These are phyloP conservation scores for Talaromyces sp. DNA, from an alignment of 2,329 filamentous ascomycete species.

Conservation along the genomic window DNA sequence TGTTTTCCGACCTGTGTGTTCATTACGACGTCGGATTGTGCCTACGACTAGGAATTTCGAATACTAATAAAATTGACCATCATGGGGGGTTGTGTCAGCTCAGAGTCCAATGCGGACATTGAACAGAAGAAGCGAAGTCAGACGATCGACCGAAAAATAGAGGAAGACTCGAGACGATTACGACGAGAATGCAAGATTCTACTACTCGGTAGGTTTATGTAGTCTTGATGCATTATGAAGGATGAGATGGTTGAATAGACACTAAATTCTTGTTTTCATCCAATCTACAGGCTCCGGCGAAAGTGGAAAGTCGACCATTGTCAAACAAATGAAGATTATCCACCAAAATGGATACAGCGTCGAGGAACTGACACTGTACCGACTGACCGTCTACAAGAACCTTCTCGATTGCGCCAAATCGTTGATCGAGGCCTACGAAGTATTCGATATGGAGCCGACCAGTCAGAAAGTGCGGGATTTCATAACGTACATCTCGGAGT, in stretches of 20 bases:
- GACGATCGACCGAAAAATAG: conserved; percentile 86
- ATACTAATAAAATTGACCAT: conserved; percentile 15
- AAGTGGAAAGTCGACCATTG: conserved; percentile 97
- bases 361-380: conserved; percentile 89
- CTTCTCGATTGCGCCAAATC: conserved; percentile 94
- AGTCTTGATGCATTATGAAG: background rate
- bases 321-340: conserved; percentile 99
- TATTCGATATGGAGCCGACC: conserved; percentile 79
- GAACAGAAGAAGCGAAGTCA: conserved; percentile 96
- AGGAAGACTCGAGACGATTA: conserved; percentile 89
- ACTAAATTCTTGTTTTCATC: background rate
- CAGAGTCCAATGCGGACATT: conserved; percentile 69
- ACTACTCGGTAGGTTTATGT: conserved; percentile 66
- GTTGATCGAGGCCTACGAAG: conserved; percentile 82
- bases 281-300: conserved; percentile 75
- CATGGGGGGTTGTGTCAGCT: conserved; percentile 95
- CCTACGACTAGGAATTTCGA: background rate
- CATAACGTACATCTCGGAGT: conserved; percentile 76
- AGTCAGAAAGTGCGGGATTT: conserved; percentile 66
- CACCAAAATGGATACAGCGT: conserved; percentile 95
- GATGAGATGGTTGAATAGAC: background rate
- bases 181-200: conserved; percentile 98
- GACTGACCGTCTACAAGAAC: conserved; percentile 97
- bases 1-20: background rate
- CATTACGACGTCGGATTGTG: background rate